Conservation (phyloP, 176 grass and related monocot species). For the Rhipidocladum racemiflorum region DNA sequence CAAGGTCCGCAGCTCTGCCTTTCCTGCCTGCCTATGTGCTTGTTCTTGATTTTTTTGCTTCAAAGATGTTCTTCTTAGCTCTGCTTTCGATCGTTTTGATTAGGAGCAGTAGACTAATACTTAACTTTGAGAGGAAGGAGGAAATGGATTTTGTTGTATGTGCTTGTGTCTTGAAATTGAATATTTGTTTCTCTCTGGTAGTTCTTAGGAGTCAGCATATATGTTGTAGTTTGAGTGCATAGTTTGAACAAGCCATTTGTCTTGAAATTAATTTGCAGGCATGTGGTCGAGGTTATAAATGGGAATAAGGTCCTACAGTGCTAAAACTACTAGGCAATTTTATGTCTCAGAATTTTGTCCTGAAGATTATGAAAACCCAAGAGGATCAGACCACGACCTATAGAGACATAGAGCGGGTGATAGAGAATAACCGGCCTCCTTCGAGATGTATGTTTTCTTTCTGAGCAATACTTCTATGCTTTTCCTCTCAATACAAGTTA, state of each 20-base stretch:
- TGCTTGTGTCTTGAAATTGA: constrained; percentile 5
- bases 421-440: neutral
- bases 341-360: neutral
- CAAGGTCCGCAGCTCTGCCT: constrained; percentile 34
- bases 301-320: neutral
- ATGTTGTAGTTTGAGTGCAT: neutral
- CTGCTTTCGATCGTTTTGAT: neutral
- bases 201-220: neutral
- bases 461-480: too few species aligned
- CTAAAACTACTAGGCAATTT: neutral
- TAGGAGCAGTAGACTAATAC: neutral
- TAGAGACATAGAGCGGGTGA: neutral
- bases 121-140: neutral
- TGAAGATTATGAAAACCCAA: neutral
- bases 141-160: neutral
- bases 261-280: neutral
- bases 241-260: neutral
- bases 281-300: neutral
- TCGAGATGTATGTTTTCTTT: neutral
- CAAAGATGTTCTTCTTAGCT: neutral
- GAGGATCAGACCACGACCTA: neutral
- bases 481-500: too few species aligned
- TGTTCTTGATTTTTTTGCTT: neutral
- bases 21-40: neutral
- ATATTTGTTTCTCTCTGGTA: neutral